These are phyloP conservation scores for Dothideomycetes sp. DNA, from an alignment of 2,329 filamentous ascomycete genomes.

Conservation along the genomic window DNA sequence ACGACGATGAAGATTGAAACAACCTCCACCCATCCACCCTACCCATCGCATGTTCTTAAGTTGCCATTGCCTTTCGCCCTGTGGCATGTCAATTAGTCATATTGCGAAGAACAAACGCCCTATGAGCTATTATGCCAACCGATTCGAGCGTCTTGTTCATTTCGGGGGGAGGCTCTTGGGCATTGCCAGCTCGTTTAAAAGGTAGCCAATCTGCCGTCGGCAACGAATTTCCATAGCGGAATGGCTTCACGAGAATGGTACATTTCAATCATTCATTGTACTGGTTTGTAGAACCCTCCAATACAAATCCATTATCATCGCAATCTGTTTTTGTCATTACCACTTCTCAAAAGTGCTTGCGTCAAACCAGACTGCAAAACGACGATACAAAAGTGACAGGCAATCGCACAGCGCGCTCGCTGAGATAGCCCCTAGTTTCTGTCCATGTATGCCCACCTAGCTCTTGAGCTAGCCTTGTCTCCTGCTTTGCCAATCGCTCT, in stretches of 20 bases:
- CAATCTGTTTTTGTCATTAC: too few species aligned
- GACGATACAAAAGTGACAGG: too few species aligned
- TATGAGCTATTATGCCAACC: conserved; percentile 2
- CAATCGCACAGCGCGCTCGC: too few species aligned
- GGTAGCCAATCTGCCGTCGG: conserved; percentile 11
- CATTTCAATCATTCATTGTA: conserved; percentile 7
- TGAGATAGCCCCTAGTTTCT: too few species aligned
- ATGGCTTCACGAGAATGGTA: conserved; percentile 10
- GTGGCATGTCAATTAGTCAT: conserved; percentile 93
- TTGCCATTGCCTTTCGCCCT: conserved; percentile 69
- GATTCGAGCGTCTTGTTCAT: conserved; percentile 14
- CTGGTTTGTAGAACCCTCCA: conserved; percentile 8
- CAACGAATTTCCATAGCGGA: conserved; percentile 12
- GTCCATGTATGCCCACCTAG: too few species aligned
- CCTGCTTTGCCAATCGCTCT: too few species aligned
- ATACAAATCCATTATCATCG: too few species aligned
- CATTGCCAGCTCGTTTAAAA: conserved; percentile 11
- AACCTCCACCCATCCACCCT: neutral
- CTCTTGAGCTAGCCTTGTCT: too few species aligned
- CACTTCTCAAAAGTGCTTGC: too few species aligned
- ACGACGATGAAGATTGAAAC: conserved; percentile 40
- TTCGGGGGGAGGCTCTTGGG: conserved; percentile 12
- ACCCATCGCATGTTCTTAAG: conserved; percentile 80
- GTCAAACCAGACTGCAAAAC: too few species aligned
- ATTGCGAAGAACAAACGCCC: conserved; percentile 66